Base-by-base conservation (phyloP, 2,329 filamentous ascomycete species). In the Chaetomium sp. region DNA sequence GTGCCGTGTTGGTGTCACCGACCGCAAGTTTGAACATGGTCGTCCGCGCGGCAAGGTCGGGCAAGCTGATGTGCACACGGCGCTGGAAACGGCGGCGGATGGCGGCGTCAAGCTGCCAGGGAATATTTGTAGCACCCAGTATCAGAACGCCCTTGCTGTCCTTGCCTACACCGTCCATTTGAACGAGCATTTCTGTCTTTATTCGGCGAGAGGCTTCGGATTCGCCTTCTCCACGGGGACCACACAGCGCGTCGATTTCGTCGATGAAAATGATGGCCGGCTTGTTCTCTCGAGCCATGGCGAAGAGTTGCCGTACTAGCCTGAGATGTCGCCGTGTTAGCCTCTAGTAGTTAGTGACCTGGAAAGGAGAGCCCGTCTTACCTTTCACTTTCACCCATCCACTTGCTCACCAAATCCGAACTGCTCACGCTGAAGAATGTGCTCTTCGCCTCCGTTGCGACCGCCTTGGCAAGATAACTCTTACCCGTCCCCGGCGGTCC, bases 321-420 rank as follows among this genome's bases (percentile, higher is more conserved):
- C 93, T 96, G 25, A 8, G 54, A 5, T 21, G 19, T 10, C 13
- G 10, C 4, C 1, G 68, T 4, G 67, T 76, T 67, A 77, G 51
- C 10, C 19, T 33, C 19, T 21, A 8, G 33, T 10, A 16, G 7
- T 38, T n/a, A 23, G 31, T 7, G 42, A 13, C 1, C 19, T 13
- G 27, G 12, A 51, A 64, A 23, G 25, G 10, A 27, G 25, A 8
- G 10, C 29, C 2, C 3, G n/a, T 19, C 83, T 57, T 81, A 96
- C 92, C 93, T 87, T 87, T 99, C 95, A 83, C 91, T 96, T 79
- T 99, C 95, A 81, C 95, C 95, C 95, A 99, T 99, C 95, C 95
- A 99, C 77, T 99, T 99, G 77, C 92, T 97, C 67, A 99, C 95
- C 78, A 99, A 78, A 76, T 99, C 95, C 75, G 92, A 96, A 83